These are phyloP conservation scores for Stemphylium beticola DNA, from an alignment of 2,329 filamentous ascomycete genomes.

Conservation along the genomic window DNA sequence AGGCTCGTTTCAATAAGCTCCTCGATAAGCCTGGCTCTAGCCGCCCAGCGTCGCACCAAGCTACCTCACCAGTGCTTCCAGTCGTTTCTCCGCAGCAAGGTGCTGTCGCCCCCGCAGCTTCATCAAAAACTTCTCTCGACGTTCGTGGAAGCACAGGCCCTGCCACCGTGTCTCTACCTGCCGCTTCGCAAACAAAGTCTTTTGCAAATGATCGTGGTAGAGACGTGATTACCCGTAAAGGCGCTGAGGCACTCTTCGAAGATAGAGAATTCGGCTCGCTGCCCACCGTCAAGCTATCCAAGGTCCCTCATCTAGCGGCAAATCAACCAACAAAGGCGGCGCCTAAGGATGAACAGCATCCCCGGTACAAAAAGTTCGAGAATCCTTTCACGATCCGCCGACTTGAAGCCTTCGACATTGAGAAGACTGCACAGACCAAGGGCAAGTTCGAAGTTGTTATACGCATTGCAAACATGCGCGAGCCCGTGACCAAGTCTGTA, in stretches of 20 bases:
- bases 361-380: conserved; percentile 32
- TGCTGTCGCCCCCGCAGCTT: conserved; percentile 67
- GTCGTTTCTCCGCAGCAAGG: conserved; percentile 48
- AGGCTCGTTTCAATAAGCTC: conserved; percentile 82
- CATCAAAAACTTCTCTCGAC: conserved; percentile 67
- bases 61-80: conserved; percentile 35
- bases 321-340: conserved; percentile 35
- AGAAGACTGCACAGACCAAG: conserved; percentile 29
- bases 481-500: conserved; percentile 38
- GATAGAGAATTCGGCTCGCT: conserved; percentile 57
- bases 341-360: conserved; percentile 31
- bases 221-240: conserved; percentile 49
- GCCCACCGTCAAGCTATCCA: conserved; percentile 46
- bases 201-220: conserved; percentile 40
- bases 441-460: conserved; percentile 34
- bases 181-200: conserved; percentile 24
- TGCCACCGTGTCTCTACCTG: conserved; percentile 75
- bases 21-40: conserved; percentile 63
- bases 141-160: conserved; percentile 52
- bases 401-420: conserved; percentile 35
- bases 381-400: conserved; percentile 38
- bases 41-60: conserved; percentile 36
- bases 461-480: conserved; percentile 33
- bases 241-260: conserved; percentile 52
- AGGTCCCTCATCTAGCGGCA: conserved; percentile 42